Conservation (phyloP, 1,139 yeast genomes). For the Protomyces macrosporus region DNA sequence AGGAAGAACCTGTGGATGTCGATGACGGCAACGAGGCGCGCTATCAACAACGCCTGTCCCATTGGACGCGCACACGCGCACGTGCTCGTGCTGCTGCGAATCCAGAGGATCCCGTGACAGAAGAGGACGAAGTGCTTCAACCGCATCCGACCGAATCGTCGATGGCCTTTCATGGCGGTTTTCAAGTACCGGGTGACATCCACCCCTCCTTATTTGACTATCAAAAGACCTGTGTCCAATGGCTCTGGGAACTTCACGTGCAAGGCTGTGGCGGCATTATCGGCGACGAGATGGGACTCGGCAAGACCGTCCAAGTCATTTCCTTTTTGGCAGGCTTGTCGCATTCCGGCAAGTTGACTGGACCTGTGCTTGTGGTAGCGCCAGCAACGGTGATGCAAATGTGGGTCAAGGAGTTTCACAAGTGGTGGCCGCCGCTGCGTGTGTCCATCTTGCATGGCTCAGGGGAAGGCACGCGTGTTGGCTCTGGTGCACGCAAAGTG, state of each 20-base stretch:
- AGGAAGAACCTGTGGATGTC: conserved; percentile 30
- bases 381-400: conserved; percentile 95
- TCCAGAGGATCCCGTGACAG: conserved; percentile 30
- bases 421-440: conserved; percentile 97
- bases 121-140: conserved; percentile 32
- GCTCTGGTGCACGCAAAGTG: conserved; percentile 37
- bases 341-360: conserved; percentile 65
- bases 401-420: conserved; percentile 92
- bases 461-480: conserved; percentile 73
- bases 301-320: conserved; percentile 88
- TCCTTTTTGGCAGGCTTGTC: conserved; percentile 87
- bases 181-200: conserved; percentile 82
- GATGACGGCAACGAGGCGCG: conserved; percentile 76
- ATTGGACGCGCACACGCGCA: conserved; percentile 50
- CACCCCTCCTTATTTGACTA: conserved; percentile 82
- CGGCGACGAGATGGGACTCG: conserved; percentile 98
- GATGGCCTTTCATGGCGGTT: conserved; percentile 63
- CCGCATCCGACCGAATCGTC: conserved; percentile 78
- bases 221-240: conserved; percentile 79
- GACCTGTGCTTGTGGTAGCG: conserved; percentile 82
- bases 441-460: conserved; percentile 84
- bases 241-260: conserved; percentile 71
- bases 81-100: conserved; percentile 34
- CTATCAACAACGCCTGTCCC: conserved; percentile 54
- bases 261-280: conserved; percentile 91